Evolutionary conservation across 495 filamentous ascomycete species (phyloP).

Genomic region (Xanthoparmelia taractica): DNA sequence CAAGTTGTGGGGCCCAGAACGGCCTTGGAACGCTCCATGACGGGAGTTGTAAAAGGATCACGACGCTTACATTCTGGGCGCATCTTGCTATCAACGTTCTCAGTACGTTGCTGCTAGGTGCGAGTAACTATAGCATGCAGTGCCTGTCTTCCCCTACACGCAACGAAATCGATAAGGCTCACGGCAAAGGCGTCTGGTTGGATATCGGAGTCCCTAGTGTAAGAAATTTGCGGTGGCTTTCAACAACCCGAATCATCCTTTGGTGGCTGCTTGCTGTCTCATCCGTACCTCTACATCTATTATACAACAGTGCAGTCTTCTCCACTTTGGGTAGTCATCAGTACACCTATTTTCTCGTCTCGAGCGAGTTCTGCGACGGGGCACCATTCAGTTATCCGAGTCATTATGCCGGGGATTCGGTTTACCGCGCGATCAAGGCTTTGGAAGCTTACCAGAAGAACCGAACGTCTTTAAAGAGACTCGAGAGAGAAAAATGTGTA

Average conservation of each 20-base stretch:
- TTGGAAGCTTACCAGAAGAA: neutral
- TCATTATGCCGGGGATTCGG: too few species aligned
- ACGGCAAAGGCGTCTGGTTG: slow-evolving; percentile 30
- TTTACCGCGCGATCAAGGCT: too few species aligned
- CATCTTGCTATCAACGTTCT: slow-evolving; percentile 36
- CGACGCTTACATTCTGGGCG: slow-evolving; percentile 25
- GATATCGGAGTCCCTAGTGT: slow-evolving; percentile 22
- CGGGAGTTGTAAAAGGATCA: slow-evolving; percentile 27
- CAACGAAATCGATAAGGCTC: slow-evolving; percentile 35
- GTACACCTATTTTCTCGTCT: slow-evolving; percentile 2
- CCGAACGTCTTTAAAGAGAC: too few species aligned
- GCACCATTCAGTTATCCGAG: neutral
- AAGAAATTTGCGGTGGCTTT: slow-evolving; percentile 14
- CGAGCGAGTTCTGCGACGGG: too few species aligned
- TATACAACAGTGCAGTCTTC: slow-evolving; percentile 29
- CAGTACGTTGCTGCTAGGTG: slow-evolving; percentile 34
- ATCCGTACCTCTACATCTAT: slow-evolving; percentile 13
- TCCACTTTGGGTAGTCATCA: slow-evolving; percentile 29
- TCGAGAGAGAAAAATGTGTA: too few species aligned
- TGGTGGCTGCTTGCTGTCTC: slow-evolving; percentile 18
- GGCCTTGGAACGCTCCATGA: slow-evolving; percentile 18
- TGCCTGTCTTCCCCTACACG: slow-evolving; percentile 26
- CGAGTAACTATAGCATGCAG: slow-evolving; percentile 36
- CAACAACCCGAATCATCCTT: slow-evolving; percentile 3
- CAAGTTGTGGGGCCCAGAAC: neutral